A percentile compares a stretch with the other conserved stretches of the same genome.
phyloP scores from a whole-genome alignment of 1,139 yeast genomes.

The Candida anutae region DNA sequence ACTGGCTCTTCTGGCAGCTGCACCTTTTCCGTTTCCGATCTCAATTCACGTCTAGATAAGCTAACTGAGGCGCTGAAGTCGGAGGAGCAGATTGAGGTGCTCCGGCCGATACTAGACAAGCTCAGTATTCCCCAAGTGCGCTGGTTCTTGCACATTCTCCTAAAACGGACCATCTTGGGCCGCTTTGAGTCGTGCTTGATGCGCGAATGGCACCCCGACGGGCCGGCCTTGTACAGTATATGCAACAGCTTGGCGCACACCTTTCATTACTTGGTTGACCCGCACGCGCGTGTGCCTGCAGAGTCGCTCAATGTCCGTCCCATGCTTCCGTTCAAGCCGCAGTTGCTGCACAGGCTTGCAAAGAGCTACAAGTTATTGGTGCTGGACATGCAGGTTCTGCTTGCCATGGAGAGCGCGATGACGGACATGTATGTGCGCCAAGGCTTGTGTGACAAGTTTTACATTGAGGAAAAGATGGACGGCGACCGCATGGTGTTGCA shows the following conservation, averaged over 20 bases:
- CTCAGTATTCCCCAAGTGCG: conserved; percentile 60
- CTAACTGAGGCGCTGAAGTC: conserved; percentile 30
- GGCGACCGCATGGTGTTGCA: conserved; percentile 87
- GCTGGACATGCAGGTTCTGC: conserved; percentile 24
- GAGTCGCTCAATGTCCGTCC: conserved; percentile 41
- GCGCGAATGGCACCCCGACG: conserved; percentile 76
- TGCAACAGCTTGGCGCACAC: conserved; percentile 62
- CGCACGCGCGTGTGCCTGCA: conserved; percentile 30
- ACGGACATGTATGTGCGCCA: conserved; percentile 9
- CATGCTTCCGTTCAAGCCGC: conserved; percentile 61
- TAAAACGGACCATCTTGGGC: conserved; percentile 52
- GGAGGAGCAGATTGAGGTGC: conserved; percentile 29
- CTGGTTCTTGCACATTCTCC: conserved; percentile 61
- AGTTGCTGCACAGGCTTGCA: conserved; percentile 50
- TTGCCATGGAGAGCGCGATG: conserved; percentile 15
- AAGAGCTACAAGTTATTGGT: conserved; percentile 43
- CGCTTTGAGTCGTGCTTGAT: conserved; percentile 58
- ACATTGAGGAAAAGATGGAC: conserved; percentile 86
- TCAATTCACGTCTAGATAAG: conserved; percentile 32
- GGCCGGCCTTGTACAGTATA: conserved; percentile 52
- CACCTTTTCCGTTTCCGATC: not conserved
- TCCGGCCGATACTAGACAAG: conserved; percentile 44
- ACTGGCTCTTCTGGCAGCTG: too few species aligned
- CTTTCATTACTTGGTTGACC: conserved; percentile 52
- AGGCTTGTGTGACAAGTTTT: conserved; percentile 35